Conservation (phyloP, 2,329 filamentous ascomycete species). For the Paradendryphiella salina region DNA sequence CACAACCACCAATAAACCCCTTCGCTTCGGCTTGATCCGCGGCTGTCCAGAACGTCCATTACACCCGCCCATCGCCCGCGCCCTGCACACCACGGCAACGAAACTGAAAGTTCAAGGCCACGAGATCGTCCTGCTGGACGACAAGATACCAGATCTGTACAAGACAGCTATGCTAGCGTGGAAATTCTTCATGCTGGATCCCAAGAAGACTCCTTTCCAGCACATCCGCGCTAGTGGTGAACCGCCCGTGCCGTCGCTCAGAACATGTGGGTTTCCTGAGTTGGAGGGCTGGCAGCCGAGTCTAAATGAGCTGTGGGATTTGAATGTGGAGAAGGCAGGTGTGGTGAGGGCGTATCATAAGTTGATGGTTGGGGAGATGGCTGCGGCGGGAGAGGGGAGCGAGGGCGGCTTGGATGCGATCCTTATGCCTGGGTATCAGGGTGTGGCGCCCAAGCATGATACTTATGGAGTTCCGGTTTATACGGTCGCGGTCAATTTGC, state of each 20-base stretch:
- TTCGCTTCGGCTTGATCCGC: conserved; percentile 56
- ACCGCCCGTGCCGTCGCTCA: conserved; percentile 50
- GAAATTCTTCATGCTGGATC: conserved; percentile 51
- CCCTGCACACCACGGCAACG: conserved; percentile 49
- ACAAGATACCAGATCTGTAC: conserved; percentile 36
- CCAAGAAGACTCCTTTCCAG: conserved; percentile 37
- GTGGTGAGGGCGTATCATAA: conserved; percentile 50
- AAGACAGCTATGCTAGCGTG: conserved; percentile 44
- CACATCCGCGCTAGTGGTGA: conserved; percentile 50
- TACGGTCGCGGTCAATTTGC: conserved; percentile 56
- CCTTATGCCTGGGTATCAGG: conserved; percentile 55
- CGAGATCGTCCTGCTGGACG: conserved; percentile 40
- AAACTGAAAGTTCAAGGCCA: conserved; percentile 53
- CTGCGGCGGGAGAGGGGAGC: conserved; percentile 9
- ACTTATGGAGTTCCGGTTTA: conserved; percentile 53
- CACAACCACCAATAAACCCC: conserved; percentile 6
- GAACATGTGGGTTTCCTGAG: conserved; percentile 37
- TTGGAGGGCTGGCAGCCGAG: conserved; percentile 37
- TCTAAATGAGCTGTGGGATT: conserved; percentile 49
- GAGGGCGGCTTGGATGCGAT: conserved; percentile 55
- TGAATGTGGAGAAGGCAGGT: conserved; percentile 47
- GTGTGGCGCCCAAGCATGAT: conserved; percentile 58
- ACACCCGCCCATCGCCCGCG: conserved; percentile 56
- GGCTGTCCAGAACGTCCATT: conserved; percentile 55
- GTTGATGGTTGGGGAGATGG: conserved; percentile 32